Percentiles rank a stretch among this genome's conserved stretches.
Evolutionary conservation across 768 basidiomycete genomes (phyloP).

Genomic region (Termitomyces sp.): DNA sequence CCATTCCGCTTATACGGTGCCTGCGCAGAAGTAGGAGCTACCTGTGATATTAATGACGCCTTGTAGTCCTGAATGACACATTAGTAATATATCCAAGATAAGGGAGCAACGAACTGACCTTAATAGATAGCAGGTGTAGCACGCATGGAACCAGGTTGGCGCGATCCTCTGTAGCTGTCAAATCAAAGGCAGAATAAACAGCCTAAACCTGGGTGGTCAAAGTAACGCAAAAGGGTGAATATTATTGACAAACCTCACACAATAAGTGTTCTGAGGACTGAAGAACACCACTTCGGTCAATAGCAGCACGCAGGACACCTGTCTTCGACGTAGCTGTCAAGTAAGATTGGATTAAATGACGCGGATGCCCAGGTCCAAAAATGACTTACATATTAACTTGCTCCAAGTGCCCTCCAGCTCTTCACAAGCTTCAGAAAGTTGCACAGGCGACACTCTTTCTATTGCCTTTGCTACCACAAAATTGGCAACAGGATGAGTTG

Average conservation of each 20-base stretch:
- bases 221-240: background rate
- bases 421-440: slow-evolving; percentile 51
- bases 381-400: slow-evolving; percentile 66
- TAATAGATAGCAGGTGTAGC: slow-evolving; percentile 47
- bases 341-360: background rate
- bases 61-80: slow-evolving; percentile 19
- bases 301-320: slow-evolving; percentile 72
- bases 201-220: slow-evolving; percentile 40
- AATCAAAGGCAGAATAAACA: slow-evolving; percentile 55
- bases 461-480: slow-evolving; percentile 86
- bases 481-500: slow-evolving; percentile 89
- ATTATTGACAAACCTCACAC: slow-evolving; percentile 45
- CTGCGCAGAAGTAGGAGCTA: background rate
- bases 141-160: slow-evolving; percentile 63
- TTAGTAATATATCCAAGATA: background rate
- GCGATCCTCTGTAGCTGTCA: slow-evolving; percentile 45
- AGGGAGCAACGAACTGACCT: slow-evolving; percentile 32
- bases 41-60: slow-evolving; percentile 1
- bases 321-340: slow-evolving; percentile 61
- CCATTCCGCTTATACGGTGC: slow-evolving; percentile 7
- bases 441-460: slow-evolving; percentile 51
- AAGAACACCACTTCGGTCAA: slow-evolving; percentile 62
- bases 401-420: slow-evolving; percentile 59
- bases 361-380: background rate
- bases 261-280: slow-evolving; percentile 44